phyloP scores from a whole-genome alignment of 1,284 basidiomycete genomes.

The Malassezia equina region DNA sequence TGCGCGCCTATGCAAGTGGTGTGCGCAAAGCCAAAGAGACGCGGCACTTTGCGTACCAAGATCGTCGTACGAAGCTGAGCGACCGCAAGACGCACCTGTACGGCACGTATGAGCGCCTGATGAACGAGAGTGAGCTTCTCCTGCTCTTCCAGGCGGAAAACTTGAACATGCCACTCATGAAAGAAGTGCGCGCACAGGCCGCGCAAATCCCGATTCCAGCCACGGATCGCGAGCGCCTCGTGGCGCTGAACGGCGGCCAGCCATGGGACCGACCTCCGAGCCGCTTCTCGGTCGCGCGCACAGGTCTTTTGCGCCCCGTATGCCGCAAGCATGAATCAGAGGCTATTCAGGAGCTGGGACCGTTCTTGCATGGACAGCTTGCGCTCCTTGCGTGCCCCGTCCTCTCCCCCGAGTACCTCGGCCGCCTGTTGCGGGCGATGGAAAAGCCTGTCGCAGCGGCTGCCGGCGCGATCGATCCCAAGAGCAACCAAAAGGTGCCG shows the following conservation, averaged over 20 bases:
- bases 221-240: slow-evolving; percentile 1
- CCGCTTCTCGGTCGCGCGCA: slow-evolving; percentile 6
- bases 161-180: slow-evolving; percentile 10
- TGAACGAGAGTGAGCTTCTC: slow-evolving; percentile 13
- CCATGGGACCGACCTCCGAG: slow-evolving; percentile 7
- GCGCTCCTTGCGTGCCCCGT: slow-evolving; percentile 9
- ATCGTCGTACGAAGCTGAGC: slow-evolving; percentile 11
- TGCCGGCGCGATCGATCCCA: neutral
- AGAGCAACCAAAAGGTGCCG: slow-evolving; percentile 11
- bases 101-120: slow-evolving; percentile 8
- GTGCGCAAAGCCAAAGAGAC: slow-evolving; percentile 2
- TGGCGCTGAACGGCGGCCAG: neutral
- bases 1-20: slow-evolving; percentile 12
- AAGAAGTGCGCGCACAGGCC: slow-evolving; percentile 7
- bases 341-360: slow-evolving; percentile 1
- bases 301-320: slow-evolving; percentile 14
- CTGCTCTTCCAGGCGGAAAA: slow-evolving; percentile 9
- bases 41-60: slow-evolving; percentile 14
- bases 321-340: slow-evolving; percentile 2
- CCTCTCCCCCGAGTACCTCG: slow-evolving; percentile 17
- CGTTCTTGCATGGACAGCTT: slow-evolving; percentile 8
- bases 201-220: neutral
- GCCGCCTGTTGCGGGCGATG: slow-evolving; percentile 15
- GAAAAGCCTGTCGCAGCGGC: slow-evolving; percentile 5
- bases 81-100: slow-evolving; percentile 16